These are phyloP conservation scores for Camelina hispida DNA, from an alignment of 345 rosid species.

Conservation along the genomic window DNA sequence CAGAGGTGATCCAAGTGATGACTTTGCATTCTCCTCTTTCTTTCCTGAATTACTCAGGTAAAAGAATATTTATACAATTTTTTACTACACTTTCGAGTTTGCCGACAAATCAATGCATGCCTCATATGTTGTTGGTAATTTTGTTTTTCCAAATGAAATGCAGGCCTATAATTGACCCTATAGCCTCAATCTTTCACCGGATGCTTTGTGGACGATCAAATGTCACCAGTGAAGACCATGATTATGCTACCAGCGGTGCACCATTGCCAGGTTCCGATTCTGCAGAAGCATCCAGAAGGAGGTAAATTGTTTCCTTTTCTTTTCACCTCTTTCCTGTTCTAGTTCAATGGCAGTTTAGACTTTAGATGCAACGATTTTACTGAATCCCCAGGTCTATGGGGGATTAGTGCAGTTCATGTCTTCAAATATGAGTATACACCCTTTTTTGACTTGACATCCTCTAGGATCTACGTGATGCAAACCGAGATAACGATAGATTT, in stretches of 20 bases:
- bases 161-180: slow-evolving; percentile 89
- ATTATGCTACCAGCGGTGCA: slow-evolving; percentile 61
- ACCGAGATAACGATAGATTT: slow-evolving; percentile 4
- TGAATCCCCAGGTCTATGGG: not conserved
- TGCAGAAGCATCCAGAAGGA: slow-evolving; percentile 92
- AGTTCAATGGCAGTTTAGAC: slow-evolving; percentile 16
- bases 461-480: slow-evolving; percentile 25
- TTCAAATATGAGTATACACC: slow-evolving; percentile 6
- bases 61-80: slow-evolving; percentile 6
- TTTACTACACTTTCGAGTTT: slow-evolving; percentile 11
- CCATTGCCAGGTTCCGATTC: slow-evolving; percentile 96
- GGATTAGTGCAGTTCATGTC: slow-evolving; percentile 8
- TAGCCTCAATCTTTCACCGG: slow-evolving; percentile 80
- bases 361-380: slow-evolving; percentile 7
- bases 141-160: slow-evolving; percentile 12
- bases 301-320: slow-evolving; percentile 50
- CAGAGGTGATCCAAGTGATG: slow-evolving; percentile 95
- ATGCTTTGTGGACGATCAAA: slow-evolving; percentile 81
- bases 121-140: slow-evolving; percentile 23
- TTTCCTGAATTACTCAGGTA: slow-evolving; percentile 92
- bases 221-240: slow-evolving; percentile 53
- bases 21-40: slow-evolving; percentile 90
- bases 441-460: slow-evolving; percentile 1
- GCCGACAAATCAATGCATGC: not conserved
- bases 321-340: slow-evolving; percentile 7